These are phyloP conservation scores for Lunasporangiospora selenospora DNA, from an alignment of 192 early-diverging fungal genomes.

Conservation along the genomic window DNA sequence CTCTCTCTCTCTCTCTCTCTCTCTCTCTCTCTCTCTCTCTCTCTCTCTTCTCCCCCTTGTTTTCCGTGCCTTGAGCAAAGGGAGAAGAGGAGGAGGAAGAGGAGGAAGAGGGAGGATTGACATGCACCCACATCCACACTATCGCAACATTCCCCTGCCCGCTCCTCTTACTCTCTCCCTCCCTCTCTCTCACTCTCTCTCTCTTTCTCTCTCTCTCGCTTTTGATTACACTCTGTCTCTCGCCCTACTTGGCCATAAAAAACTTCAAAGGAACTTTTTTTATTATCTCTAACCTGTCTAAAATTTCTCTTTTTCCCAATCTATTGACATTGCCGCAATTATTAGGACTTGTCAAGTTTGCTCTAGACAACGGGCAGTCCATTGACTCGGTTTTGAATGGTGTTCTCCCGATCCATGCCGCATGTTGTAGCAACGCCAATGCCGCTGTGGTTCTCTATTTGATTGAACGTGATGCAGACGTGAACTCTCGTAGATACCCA, in stretches of 20 bases:
- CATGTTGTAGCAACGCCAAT: slow-evolving; percentile 62
- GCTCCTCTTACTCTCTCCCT: not conserved
- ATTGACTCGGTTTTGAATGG: slow-evolving; percentile 76
- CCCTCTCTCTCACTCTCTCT: not conserved
- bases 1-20: not conserved
- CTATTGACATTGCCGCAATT: not conserved
- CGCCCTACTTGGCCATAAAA: slow-evolving; percentile 6
- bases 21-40: not conserved
- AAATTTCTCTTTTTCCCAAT: no score
- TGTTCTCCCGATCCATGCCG: slow-evolving; percentile 70
- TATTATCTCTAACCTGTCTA: not conserved
- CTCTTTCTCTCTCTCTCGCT: not conserved
- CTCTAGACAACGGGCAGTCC: slow-evolving; percentile 71
- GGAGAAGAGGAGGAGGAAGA: no score
- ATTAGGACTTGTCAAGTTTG: slow-evolving; percentile 67
- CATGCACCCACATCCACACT: no score
- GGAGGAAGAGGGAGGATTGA: no score
- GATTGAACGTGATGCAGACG: slow-evolving; percentile 73
- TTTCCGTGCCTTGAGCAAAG: no score
- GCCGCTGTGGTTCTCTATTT: slow-evolving; percentile 70
- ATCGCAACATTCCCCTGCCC: no score
- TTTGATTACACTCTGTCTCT: not conserved
- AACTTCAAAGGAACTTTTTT: not conserved
- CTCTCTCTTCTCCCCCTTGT: not conserved
- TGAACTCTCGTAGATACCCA: slow-evolving; percentile 63